Evolutionary conservation across 441 rosid species (phyloP).

Genomic region (Theobroma grandiflorum): DNA sequence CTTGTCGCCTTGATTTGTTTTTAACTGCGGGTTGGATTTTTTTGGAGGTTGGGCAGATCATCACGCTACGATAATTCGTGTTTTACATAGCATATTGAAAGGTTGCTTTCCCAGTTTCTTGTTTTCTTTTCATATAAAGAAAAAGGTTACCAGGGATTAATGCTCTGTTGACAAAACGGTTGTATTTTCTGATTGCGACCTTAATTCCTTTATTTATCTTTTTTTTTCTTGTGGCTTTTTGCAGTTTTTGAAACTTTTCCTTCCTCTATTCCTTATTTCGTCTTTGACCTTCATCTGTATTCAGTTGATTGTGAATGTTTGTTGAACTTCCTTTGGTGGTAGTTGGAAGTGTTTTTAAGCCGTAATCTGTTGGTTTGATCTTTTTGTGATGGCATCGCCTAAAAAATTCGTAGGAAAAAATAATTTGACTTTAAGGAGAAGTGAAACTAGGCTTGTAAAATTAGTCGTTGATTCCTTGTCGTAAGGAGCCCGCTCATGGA

Average conservation of each 20-base stretch:
- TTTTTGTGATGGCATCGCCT: neutral
- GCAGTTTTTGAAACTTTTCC: neutral
- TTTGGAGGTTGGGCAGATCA: neutral
- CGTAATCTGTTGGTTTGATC: neutral
- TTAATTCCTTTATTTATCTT: neutral
- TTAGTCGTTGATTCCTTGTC: neutral
- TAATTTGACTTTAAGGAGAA: neutral
- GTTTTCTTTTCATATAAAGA: neutral
- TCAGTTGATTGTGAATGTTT: neutral
- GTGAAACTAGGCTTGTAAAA: neutral
- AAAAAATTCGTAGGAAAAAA: neutral
- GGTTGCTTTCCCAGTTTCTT: too few relatives aligned
- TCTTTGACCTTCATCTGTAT: too few relatives aligned
- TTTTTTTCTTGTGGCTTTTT: neutral
- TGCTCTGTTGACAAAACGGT: neutral
- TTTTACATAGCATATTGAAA: neutral
- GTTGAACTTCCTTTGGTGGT: neutral
- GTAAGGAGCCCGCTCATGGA: neutral
- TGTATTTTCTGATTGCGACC: neutral
- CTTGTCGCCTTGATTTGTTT: slow-evolving; percentile 7
- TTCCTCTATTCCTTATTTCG: neutral
- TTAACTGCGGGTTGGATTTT: neutral
- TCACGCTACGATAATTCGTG: neutral
- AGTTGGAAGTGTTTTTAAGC: neutral
- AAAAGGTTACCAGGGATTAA: neutral